A percentile compares a stretch with the other conserved stretches of the same genome.
phyloP scores from a whole-genome alignment of 768 basidiomycete species.

The Gloeophyllum trabeum region DNA sequence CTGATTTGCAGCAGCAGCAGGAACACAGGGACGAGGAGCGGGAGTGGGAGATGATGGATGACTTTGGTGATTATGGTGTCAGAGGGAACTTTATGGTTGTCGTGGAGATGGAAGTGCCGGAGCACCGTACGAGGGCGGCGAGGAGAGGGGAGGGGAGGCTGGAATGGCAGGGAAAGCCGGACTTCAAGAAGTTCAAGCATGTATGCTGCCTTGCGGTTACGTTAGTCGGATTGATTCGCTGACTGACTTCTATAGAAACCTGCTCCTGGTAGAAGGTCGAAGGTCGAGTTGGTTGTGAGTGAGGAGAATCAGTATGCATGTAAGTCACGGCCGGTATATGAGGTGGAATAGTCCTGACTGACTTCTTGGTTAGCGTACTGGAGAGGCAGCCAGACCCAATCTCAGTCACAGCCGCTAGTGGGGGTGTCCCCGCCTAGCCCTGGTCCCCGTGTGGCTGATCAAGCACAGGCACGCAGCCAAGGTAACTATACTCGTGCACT shows the following conservation, averaged over 20 bases:
- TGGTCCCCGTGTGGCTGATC: no score
- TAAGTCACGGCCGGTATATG: slow-evolving; percentile 30
- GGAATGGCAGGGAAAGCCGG: slow-evolving; percentile 39
- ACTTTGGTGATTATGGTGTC: slow-evolving; percentile 55
- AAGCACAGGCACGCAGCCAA: no score
- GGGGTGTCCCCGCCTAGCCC: no score
- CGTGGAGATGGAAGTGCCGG: slow-evolving; percentile 45
- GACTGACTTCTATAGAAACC: slow-evolving; percentile 23
- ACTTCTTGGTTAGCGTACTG: slow-evolving; percentile 42
- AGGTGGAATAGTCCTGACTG: neutral
- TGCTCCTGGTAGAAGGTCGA: slow-evolving; percentile 15
- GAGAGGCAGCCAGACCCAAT: slow-evolving; percentile 22
- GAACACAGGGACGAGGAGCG: slow-evolving; percentile 36
- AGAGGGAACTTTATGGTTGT: slow-evolving; percentile 78
- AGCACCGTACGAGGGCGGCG: slow-evolving; percentile 8
- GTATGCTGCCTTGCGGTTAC: slow-evolving; percentile 21
- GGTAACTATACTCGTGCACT: no score
- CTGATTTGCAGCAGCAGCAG: slow-evolving; percentile 37
- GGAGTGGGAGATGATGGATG: slow-evolving; percentile 49
- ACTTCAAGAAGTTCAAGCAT: slow-evolving; percentile 77
- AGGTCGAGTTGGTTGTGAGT: slow-evolving; percentile 39
- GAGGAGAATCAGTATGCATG: slow-evolving; percentile 45
- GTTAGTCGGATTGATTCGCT: slow-evolving; percentile 1
- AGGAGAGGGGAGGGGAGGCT: slow-evolving; percentile 13
- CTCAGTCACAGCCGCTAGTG: neutral